A percentile compares a stretch with the other conserved stretches of the same genome.
These are phyloP conservation scores for Physcomitrellopsis africana DNA, from an alignment of 225 moss, liverwort and hornwort species.

Conservation along the genomic window DNA sequence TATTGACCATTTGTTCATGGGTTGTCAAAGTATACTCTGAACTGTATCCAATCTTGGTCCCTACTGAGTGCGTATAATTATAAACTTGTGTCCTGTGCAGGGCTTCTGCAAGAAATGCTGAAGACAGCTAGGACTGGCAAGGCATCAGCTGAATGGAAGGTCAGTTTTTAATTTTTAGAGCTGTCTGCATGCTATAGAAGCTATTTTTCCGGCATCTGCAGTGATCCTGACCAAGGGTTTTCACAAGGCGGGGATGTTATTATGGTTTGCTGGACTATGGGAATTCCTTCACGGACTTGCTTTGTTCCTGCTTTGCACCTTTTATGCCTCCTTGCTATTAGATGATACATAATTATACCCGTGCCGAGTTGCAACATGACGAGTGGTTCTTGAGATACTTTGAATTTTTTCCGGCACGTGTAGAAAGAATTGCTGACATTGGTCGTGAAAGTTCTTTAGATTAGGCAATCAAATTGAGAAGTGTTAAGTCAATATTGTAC, in stretches of 20 bases:
- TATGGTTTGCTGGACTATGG: constrained; percentile 1
- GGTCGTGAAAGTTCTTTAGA: too few relatives aligned
- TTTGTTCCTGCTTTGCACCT: constrained; percentile 25
- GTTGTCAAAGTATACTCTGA: constrained; percentile 14
- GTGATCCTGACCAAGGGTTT: constrained; percentile 1
- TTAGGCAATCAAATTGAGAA: constrained; percentile 19
- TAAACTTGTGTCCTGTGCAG: constrained; percentile 39
- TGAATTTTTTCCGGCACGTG: constrained; percentile 5
- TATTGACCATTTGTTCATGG: constrained; percentile 17
- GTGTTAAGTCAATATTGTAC: constrained; percentile 37
- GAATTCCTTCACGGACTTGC: constrained; percentile 17
- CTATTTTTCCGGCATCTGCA: constrained; percentile 4
- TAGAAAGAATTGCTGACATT: background rate
- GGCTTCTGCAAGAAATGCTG: constrained; percentile 67
- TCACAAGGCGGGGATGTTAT: background rate
- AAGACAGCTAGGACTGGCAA: constrained; percentile 60
- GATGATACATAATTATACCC: background rate
- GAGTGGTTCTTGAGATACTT: constrained; percentile 14
- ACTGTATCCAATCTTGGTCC: constrained; percentile 1
- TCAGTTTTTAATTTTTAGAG: constrained; percentile 18
- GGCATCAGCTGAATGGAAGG: constrained; percentile 71
- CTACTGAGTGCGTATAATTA: constrained; percentile 4
- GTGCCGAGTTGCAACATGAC: constrained; percentile 10
- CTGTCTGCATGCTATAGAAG: constrained; percentile 17
- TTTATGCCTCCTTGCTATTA: constrained; percentile 23